Conservation (phyloP, 1,284 basidiomycete genomes). For the Stereum hirsutum region DNA sequence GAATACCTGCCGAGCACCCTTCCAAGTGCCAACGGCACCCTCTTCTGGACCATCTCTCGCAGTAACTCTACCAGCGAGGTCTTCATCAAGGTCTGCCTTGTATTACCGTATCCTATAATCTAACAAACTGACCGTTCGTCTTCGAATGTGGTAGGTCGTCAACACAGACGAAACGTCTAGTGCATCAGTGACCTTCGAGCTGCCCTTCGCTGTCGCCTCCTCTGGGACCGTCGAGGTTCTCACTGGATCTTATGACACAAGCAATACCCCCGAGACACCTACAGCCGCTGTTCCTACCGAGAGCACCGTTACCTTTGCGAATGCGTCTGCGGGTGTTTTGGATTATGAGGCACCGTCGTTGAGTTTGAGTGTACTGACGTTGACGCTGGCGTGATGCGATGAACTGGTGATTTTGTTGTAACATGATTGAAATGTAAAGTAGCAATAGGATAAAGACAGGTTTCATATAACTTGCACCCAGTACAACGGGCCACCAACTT, state of each 20-base stretch:
- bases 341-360: conserved; percentile 48
- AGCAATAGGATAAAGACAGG: no score
- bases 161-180: conserved; percentile 37
- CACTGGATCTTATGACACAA: conserved; percentile 34
- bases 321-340: conserved; percentile 39
- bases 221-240: conserved; percentile 37
- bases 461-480: no score
- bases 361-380: conserved; percentile 47
- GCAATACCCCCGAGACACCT: conserved; percentile 45
- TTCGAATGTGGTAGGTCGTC: conserved; percentile 31
- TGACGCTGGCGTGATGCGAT: conserved; percentile 12
- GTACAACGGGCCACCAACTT: no score
- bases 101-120: background rate
- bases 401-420: no score
- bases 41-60: conserved; percentile 55
- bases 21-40: conserved; percentile 33
- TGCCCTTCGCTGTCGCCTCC: conserved; percentile 42
- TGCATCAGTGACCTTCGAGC: conserved; percentile 35
- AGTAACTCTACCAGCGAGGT: conserved; percentile 31
- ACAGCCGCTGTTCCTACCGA: conserved; percentile 35
- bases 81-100: conserved; percentile 43
- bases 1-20: conserved; percentile 57
- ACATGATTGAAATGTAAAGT: no score
- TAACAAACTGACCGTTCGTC: background rate
- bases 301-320: conserved; percentile 25